Conservation (phyloP, 2,329 filamentous ascomycete genomes). For the Sporothrix variecibatus region DNA sequence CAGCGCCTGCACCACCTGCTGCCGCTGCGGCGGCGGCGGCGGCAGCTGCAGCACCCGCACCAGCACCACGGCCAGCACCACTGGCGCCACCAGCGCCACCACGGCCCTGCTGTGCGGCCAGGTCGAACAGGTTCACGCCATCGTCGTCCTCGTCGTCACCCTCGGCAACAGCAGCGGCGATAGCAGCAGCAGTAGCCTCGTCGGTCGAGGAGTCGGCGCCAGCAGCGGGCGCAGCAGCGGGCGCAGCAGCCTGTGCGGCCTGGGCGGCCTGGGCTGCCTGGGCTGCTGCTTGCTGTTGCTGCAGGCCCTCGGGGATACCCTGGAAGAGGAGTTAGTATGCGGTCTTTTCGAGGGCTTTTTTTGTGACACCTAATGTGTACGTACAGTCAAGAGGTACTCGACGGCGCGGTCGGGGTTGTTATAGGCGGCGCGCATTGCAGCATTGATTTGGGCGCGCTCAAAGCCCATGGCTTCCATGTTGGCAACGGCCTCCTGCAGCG, state of each 20-base stretch:
- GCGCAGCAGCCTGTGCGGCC: neutral
- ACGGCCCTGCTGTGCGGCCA: slow-evolving; percentile 73
- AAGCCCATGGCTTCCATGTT: slow-evolving; percentile 99
- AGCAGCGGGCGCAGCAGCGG: slow-evolving; percentile 38
- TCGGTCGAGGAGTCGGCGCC: slow-evolving; percentile 46
- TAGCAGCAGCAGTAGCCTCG: slow-evolving; percentile 45
- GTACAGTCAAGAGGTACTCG: slow-evolving; percentile 86
- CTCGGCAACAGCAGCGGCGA: slow-evolving; percentile 44
- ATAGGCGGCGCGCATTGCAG: slow-evolving; percentile 93
- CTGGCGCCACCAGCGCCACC: slow-evolving; percentile 47
- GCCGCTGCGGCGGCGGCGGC: slow-evolving; percentile 49
- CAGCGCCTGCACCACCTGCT: slow-evolving; percentile 50
- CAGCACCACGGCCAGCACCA: slow-evolving; percentile 45
- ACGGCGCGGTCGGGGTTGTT: slow-evolving; percentile 97
- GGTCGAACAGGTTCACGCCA: slow-evolving; percentile 86
- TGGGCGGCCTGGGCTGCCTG: slow-evolving; percentile 28
- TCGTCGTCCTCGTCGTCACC: slow-evolving; percentile 60
- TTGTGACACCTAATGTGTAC: slow-evolving; percentile 38
- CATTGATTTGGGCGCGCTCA: slow-evolving; percentile 80
- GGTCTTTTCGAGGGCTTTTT: neutral
- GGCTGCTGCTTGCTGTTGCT: slow-evolving; percentile 48
- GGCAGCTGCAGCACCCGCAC: slow-evolving; percentile 47
- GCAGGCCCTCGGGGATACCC: slow-evolving; percentile 88
- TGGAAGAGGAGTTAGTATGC: slow-evolving; percentile 39
- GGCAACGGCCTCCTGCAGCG: slow-evolving; percentile 77